phyloP scores from a whole-genome alignment of 306 rosid genomes.

The Casuarina glauca region DNA sequence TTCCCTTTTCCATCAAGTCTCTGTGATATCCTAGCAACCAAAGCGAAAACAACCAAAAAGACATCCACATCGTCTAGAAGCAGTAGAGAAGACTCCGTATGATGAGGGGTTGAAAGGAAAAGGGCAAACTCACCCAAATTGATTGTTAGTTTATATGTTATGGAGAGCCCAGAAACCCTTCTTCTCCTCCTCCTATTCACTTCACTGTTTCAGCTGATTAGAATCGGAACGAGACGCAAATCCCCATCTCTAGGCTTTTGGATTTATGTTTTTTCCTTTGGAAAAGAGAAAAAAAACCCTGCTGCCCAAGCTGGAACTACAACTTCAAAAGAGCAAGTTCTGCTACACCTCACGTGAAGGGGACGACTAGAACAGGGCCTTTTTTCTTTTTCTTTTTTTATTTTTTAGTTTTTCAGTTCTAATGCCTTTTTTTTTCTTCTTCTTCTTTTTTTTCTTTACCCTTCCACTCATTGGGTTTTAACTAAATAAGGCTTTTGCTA shows the following conservation, averaged over 20 bases:
- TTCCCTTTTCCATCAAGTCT: neutral
- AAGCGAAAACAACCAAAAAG: neutral
- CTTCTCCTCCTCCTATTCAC: neutral
- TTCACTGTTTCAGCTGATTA: neutral
- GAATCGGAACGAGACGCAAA: neutral
- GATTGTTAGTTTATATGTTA: neutral
- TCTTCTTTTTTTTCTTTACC: too few relatives aligned
- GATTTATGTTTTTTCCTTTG: neutral
- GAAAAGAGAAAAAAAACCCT: too few relatives aligned
- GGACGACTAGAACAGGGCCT: too few relatives aligned
- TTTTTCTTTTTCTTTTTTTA: too few relatives aligned
- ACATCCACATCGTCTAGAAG: neutral
- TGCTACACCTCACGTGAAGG: too few relatives aligned
- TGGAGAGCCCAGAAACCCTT: neutral
- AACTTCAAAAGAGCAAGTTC: too few relatives aligned
- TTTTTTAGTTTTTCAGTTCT: too few relatives aligned
- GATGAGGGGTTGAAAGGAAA: neutral
- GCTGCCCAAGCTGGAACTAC: too few relatives aligned
- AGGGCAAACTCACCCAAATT: neutral
- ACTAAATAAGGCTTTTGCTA: too few relatives aligned
- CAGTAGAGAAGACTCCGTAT: neutral
- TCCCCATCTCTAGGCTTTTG: neutral
- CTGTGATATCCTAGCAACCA: neutral
- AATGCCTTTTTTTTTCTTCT: too few relatives aligned
- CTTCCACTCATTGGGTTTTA: too few relatives aligned